These are phyloP conservation scores for Penicillium desertorum DNA, from an alignment of 495 filamentous ascomycete species.

Conservation along the genomic window DNA sequence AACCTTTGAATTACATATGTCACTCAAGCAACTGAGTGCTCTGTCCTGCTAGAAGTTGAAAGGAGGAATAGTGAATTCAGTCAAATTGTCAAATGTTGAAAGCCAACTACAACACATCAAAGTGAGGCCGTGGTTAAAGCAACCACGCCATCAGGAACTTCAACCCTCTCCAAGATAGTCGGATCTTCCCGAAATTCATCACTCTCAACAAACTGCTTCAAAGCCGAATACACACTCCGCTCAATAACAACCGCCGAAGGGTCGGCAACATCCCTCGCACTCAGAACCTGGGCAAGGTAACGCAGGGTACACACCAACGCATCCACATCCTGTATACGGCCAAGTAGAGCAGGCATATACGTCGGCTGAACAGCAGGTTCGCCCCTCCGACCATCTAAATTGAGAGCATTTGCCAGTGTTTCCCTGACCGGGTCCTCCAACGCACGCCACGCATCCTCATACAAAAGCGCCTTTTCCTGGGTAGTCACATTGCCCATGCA, in stretches of 20 bases:
- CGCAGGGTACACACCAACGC: conserved; percentile 8
- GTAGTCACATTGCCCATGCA: conserved; percentile 38
- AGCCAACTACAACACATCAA: neutral
- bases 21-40: no score
- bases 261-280: conserved; percentile 1
- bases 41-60: no score
- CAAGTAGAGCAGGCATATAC: conserved; percentile 36
- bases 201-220: conserved; percentile 21
- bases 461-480: conserved; percentile 29
- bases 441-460: conserved; percentile 25
- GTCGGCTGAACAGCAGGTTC: conserved; percentile 38
- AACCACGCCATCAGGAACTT: conserved; percentile 20
- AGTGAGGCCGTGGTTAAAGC: conserved; percentile 1
- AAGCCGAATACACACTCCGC: conserved; percentile 18
- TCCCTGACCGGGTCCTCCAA: conserved; percentile 23
- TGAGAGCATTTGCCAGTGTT: conserved; percentile 25
- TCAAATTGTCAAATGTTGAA: neutral
- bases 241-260: conserved; percentile 19
- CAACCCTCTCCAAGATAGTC: conserved; percentile 18
- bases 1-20: no score
- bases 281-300: conserved; percentile 22
- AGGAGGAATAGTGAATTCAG: neutral
- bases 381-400: conserved; percentile 30
- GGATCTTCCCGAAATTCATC: conserved; percentile 20
- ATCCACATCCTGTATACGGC: conserved; percentile 5